Evolutionary conservation across 352 stramenopile genomes (phyloP).

Genomic region (Blastocystis sp.): DNA sequence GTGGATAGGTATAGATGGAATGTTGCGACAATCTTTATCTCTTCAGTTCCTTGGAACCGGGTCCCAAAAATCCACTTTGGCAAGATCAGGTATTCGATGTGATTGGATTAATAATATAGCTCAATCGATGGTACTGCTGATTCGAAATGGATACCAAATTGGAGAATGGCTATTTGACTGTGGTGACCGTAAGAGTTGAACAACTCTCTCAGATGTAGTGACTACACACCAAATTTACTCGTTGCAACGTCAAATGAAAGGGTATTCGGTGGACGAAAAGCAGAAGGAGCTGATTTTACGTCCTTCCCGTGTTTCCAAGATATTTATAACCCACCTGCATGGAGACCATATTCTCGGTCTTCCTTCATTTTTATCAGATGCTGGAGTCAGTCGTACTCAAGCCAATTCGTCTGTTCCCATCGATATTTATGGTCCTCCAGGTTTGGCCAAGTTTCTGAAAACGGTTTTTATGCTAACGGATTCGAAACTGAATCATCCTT

Average conservation of each 20-base stretch:
- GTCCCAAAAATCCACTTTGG: background rate
- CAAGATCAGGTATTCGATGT: background rate
- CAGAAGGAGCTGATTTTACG: background rate
- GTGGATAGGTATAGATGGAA: background rate
- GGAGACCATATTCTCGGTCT: conserved; percentile 73
- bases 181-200: background rate
- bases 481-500: conserved; percentile 65
- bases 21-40: background rate
- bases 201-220: background rate
- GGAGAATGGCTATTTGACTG: conserved; percentile 58
- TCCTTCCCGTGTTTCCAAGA: conserved; percentile 67
- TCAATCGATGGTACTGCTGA: background rate
- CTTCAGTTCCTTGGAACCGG: conserved; percentile 37
- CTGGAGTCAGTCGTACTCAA: conserved; percentile 64
- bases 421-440: conserved; percentile 68
- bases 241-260: background rate
- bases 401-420: conserved; percentile 29
- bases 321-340: conserved; percentile 75
- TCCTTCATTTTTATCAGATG: conserved; percentile 67
- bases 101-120: background rate
- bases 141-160: background rate
- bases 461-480: conserved; percentile 67
- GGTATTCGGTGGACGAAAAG: background rate
- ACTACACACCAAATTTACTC: conserved; percentile 25
- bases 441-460: conserved; percentile 71